Conservation (phyloP, 225 moss, liverwort and hornwort genomes). For the Ulota crispa region DNA sequence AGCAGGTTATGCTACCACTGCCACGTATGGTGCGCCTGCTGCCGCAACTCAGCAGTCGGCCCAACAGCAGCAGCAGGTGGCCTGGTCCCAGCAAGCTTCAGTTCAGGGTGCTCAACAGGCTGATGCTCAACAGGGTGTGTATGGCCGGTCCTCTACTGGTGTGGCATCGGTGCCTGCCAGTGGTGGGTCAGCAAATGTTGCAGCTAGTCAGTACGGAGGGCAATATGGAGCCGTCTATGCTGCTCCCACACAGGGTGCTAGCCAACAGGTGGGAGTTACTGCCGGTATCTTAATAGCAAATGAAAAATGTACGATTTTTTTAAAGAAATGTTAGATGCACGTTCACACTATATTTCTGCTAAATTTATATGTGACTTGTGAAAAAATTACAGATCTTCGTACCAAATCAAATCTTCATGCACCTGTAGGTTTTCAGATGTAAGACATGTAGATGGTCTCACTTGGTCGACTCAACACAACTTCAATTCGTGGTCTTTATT, state of each 20-base stretch:
- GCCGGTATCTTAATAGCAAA: neutral
- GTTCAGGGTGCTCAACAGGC: constrained; percentile 79
- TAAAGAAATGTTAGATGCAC: neutral
- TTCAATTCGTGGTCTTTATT: neutral
- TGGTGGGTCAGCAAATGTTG: constrained; percentile 74
- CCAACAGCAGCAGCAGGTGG: constrained; percentile 81
- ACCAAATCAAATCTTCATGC: neutral
- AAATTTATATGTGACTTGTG: neutral
- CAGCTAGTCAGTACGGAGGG: constrained; percentile 86
- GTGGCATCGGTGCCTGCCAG: constrained; percentile 81
- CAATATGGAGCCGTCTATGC: constrained; percentile 94
- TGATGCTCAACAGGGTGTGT: constrained; percentile 80
- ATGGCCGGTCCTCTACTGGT: constrained; percentile 81
- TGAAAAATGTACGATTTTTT: neutral
- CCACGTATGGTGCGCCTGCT: constrained; percentile 74
- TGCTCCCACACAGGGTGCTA: constrained; percentile 66
- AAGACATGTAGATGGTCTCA: neutral
- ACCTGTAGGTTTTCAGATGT: neutral
- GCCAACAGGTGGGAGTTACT: constrained; percentile 69
- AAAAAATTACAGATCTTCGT: neutral
- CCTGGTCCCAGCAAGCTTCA: constrained; percentile 97
- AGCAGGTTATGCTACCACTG: constrained; percentile 65
- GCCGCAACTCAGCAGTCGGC: constrained; percentile 70
- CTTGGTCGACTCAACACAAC: neutral
- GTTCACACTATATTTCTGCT: neutral